phyloP scores from a whole-genome alignment of 495 filamentous ascomycete species.

The Beverwykella pulmonaria region DNA sequence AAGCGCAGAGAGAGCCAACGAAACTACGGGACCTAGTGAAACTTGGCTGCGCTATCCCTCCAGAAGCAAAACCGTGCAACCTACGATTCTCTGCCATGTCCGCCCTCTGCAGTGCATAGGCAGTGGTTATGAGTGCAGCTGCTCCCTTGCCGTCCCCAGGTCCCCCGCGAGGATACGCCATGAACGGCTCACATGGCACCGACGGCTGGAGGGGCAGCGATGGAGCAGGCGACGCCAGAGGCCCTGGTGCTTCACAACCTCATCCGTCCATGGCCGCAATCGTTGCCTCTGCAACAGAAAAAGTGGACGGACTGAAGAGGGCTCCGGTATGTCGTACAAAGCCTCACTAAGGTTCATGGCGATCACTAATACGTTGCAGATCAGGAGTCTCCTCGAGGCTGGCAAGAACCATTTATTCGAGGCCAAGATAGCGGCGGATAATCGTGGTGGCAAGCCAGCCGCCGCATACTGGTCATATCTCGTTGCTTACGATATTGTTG shows the following conservation, averaged over 20 bases:
- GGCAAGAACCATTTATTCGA: slow-evolving; percentile 21
- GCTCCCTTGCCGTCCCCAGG: slow-evolving; percentile 32
- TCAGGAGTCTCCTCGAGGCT: slow-evolving; percentile 33
- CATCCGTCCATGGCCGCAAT: slow-evolving; percentile 26
- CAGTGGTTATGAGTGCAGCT: slow-evolving; percentile 34
- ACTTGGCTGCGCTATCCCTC: background rate
- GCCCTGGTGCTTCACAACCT: background rate
- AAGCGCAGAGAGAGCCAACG: background rate
- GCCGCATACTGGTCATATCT: slow-evolving; percentile 76
- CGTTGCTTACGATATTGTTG: slow-evolving; percentile 72
- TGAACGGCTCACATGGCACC: slow-evolving; percentile 32
- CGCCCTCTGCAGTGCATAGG: background rate
- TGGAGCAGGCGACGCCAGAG: slow-evolving; percentile 16
- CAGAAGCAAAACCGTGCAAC: background rate
- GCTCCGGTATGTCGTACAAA: slow-evolving; percentile 1
- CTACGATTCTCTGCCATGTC: background rate
- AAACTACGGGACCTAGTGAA: background rate
- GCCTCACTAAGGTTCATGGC: background rate
- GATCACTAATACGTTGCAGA: slow-evolving; percentile 20
- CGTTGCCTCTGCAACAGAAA: slow-evolving; percentile 8
- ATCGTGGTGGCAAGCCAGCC: slow-evolving; percentile 53
- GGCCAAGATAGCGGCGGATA: background rate
- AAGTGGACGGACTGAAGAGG: slow-evolving; percentile 3
- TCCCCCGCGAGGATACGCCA: slow-evolving; percentile 12
- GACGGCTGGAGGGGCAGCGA: slow-evolving; percentile 27